phyloP scores from a whole-genome alignment of 1,284 basidiomycete species.

The Puccinia triticina region DNA sequence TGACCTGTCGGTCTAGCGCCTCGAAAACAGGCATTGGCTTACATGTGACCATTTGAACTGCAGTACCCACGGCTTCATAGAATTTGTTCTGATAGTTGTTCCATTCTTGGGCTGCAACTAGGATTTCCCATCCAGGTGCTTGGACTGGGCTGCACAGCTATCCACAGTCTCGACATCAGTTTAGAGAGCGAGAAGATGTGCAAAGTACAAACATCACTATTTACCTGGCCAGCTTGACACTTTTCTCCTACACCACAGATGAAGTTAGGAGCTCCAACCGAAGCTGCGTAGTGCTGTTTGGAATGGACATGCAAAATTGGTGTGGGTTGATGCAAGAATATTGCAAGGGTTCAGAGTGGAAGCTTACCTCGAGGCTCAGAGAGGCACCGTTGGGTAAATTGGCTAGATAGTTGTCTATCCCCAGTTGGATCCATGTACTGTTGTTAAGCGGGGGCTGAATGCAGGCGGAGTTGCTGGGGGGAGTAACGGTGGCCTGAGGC shows the following conservation, averaged over 20 bases:
- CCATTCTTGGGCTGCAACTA: conserved; percentile 47
- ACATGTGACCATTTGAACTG: conserved; percentile 44
- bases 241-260: conserved; percentile 44
- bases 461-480: conserved; percentile 12
- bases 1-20: neutral
- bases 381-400: conserved; percentile 32
- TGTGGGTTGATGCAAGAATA: neutral
- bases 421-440: conserved; percentile 27
- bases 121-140: conserved; percentile 35
- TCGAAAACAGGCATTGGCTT: neutral
- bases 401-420: conserved; percentile 41
- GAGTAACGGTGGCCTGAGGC: neutral
- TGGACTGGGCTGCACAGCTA: conserved; percentile 41
- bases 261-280: conserved; percentile 34
- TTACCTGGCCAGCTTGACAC: conserved; percentile 39
- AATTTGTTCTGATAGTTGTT: conserved; percentile 46
- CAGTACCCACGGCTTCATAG: conserved; percentile 39
- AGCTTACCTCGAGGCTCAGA: conserved; percentile 19
- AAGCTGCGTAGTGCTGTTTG: conserved; percentile 31
- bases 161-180: neutral
- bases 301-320: too few species aligned
- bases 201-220: neutral
- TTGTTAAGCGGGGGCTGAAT: conserved; percentile 29
- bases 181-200: too few species aligned
- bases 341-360: neutral